Evolutionary conservation across 768 basidiomycete genomes (phyloP).

Genomic region (Phallus indusiatus): DNA sequence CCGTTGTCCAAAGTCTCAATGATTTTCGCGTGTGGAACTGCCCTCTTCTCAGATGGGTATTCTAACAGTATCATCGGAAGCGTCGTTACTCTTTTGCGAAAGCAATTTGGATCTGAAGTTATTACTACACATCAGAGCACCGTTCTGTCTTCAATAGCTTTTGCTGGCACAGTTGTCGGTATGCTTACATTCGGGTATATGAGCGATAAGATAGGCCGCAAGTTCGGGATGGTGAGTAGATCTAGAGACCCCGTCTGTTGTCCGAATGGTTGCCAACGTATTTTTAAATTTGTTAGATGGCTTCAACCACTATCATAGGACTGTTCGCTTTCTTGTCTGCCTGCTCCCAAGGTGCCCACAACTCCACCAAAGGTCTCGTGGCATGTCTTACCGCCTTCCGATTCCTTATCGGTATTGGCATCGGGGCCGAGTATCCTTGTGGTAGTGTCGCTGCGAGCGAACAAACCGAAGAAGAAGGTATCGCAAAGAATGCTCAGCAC

Average conservation of each 20-base stretch:
- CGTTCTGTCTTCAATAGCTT: slow-evolving; percentile 59
- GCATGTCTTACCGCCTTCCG: slow-evolving; percentile 74
- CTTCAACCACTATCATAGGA: slow-evolving; percentile 74
- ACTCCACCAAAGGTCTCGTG: slow-evolving; percentile 59
- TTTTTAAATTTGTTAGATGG: slow-evolving; percentile 42
- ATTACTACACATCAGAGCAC: slow-evolving; percentile 43
- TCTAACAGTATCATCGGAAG: slow-evolving; percentile 71
- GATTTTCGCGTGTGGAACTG: slow-evolving; percentile 88
- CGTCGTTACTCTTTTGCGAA: slow-evolving; percentile 51
- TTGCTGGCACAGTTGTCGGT: slow-evolving; percentile 82
- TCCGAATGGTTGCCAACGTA: not conserved
- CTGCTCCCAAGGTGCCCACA: slow-evolving; percentile 70
- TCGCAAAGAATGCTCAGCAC: slow-evolving; percentile 74
- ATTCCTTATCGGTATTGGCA: slow-evolving; percentile 81
- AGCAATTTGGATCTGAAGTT: slow-evolving; percentile 53
- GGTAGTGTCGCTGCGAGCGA: slow-evolving; percentile 86
- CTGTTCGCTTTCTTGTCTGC: slow-evolving; percentile 79
- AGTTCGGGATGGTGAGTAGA: slow-evolving; percentile 70
- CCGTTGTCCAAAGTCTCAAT: slow-evolving; percentile 54
- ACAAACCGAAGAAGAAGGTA: slow-evolving; percentile 75
- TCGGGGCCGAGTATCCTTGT: slow-evolving; percentile 86
- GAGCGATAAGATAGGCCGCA: slow-evolving; percentile 77
- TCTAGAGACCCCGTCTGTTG: not conserved
- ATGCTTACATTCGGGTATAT: slow-evolving; percentile 78
- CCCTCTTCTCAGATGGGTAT: slow-evolving; percentile 82